Evolutionary conservation across 495 filamentous ascomycete genomes (phyloP).

Genomic region (Trichoderma gamsii): DNA sequence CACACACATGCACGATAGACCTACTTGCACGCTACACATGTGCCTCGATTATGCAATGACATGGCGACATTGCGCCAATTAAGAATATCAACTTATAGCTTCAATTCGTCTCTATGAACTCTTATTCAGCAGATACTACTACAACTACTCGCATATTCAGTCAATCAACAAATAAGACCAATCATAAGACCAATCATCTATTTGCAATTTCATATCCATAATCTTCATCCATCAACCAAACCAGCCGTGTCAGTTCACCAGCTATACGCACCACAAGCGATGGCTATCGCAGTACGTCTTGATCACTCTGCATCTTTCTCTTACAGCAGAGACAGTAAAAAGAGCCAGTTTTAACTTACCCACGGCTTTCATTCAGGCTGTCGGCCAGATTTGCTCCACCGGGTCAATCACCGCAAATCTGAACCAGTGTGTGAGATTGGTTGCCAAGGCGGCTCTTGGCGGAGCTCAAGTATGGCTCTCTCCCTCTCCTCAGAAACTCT

Average conservation of each 20-base stretch:
- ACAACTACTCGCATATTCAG: not conserved
- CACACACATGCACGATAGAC: not conserved
- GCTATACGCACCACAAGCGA: not conserved
- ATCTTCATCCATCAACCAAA: no score
- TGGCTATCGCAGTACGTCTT: not conserved
- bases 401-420: slow-evolving; percentile 74
- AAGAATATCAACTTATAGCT: not conserved
- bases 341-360: not conserved
- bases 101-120: not conserved
- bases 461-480: slow-evolving; percentile 62
- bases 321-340: not conserved
- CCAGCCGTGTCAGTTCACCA: not conserved
- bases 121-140: not conserved
- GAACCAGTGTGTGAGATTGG: slow-evolving; percentile 61
- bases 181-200: no score
- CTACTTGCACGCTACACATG: not conserved
- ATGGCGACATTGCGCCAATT: not conserved
- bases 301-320: not conserved
- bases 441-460: slow-evolving; percentile 63
- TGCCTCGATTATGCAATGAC: slow-evolving; percentile 5
- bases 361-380: slow-evolving; percentile 49
- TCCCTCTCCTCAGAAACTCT: not conserved
- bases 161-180: not conserved
- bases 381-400: slow-evolving; percentile 84
- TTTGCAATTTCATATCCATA: no score